phyloP scores from a whole-genome alignment of 108 stramenopile genomes.

The Pseudonitzschia pungens region DNA sequence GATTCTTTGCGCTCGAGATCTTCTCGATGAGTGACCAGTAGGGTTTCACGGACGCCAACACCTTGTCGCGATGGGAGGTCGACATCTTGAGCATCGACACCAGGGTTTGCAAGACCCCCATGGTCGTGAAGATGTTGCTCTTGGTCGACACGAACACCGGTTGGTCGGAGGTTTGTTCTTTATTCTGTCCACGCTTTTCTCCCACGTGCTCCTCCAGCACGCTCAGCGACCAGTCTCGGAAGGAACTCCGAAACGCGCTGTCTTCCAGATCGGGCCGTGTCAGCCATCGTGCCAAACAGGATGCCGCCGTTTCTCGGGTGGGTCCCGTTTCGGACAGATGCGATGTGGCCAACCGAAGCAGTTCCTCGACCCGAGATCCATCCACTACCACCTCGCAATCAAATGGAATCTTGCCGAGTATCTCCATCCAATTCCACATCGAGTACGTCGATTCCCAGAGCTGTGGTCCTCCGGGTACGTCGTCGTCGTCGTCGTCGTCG shows the following conservation, averaged over 20 bases:
- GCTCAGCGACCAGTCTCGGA: constrained; percentile 65
- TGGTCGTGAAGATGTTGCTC: constrained; percentile 49
- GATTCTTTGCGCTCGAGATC: constrained; percentile 16
- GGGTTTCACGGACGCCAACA: constrained; percentile 22
- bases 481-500: background rate
- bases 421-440: constrained; percentile 96
- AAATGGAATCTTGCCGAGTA: constrained; percentile 95
- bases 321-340: constrained; percentile 87
- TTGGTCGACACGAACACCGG: background rate
- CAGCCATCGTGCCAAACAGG: constrained; percentile 87
- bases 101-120: constrained; percentile 86
- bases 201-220: constrained; percentile 35
- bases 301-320: constrained; percentile 88
- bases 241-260: constrained; percentile 52
- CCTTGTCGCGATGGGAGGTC: constrained; percentile 47
- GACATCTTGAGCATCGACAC: constrained; percentile 69
- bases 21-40: constrained; percentile 15
- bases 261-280: constrained; percentile 92
- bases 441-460: constrained; percentile 92
- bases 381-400: constrained; percentile 82
- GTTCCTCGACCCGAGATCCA: constrained; percentile 22
- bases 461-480: constrained; percentile 26
- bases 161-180: constrained; percentile 3
- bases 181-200: background rate
- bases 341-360: constrained; percentile 48